A percentile compares a stretch with the other conserved stretches of the same genome.
These are phyloP conservation scores for Amanita brunnescens DNA, from an alignment of 768 basidiomycete genomes.

Conservation along the genomic window DNA sequence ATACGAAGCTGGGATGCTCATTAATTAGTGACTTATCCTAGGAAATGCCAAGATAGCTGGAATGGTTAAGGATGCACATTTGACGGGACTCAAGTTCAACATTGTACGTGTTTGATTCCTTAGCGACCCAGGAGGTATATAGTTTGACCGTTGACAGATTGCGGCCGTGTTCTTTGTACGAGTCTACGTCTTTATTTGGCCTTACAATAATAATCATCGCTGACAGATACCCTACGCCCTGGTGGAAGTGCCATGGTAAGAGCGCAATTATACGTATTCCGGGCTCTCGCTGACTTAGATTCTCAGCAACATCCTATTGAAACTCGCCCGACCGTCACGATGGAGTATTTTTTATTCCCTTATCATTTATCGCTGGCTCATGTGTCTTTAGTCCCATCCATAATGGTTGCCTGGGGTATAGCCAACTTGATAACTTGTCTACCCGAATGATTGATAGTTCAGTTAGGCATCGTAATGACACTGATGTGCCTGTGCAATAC, in stretches of 20 bases:
- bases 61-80: conserved; percentile 17
- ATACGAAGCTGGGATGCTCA: no score
- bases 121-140: not conserved
- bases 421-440: not conserved
- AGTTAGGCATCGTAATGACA: conserved; percentile 18
- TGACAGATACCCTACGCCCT: conserved; percentile 19
- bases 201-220: not conserved
- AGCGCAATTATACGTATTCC: not conserved
- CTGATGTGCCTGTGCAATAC: conserved; percentile 20
- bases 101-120: conserved; percentile 11
- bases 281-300: not conserved
- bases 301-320: conserved; percentile 18
- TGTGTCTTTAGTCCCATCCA: conserved; percentile 14
- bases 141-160: conserved; percentile 6
- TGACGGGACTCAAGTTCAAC: conserved; percentile 19
- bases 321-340: conserved; percentile 18
- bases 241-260: conserved; percentile 21
- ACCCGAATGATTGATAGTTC: not conserved
- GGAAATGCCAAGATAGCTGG: conserved; percentile 19
- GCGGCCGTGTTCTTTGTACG: conserved; percentile 21
- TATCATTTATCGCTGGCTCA: not conserved
- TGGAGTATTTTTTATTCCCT: conserved; percentile 15
- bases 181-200: not conserved
- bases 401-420: conserved; percentile 20
- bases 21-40: not conserved